Conservation (phyloP, 2,329 filamentous ascomycete genomes). For the Colletotrichum agaves region DNA sequence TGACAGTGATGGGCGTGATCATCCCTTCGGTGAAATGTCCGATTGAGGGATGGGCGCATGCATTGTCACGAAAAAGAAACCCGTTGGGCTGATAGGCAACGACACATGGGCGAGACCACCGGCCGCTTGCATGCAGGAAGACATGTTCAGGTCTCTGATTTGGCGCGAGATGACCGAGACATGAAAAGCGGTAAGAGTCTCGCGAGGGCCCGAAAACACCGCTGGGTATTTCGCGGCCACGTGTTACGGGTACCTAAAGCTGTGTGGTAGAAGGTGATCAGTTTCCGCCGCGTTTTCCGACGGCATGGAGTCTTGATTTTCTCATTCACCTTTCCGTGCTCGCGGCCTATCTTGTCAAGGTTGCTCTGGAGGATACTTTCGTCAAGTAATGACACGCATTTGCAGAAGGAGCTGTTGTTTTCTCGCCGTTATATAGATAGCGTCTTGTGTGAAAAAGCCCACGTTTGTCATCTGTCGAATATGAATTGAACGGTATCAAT, state of each 20-base stretch:
- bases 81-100: not conserved
- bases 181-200: not conserved
- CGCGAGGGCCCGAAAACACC: not conserved
- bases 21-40: not conserved
- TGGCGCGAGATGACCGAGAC: not conserved
- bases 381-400: no score
- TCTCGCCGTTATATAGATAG: no score
- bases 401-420: no score
- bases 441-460: no score
- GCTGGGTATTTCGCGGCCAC: not conserved
- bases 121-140: not conserved
- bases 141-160: not conserved
- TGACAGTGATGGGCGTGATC: constrained; percentile 3
- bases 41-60: constrained; percentile 7
- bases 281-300: not conserved
- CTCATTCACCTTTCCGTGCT: no score
- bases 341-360: no score
- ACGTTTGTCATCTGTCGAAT: no score
- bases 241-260: not conserved
- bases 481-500: no score
- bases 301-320: no score
- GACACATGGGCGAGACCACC: not conserved
- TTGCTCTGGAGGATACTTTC: no score
- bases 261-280: not conserved
- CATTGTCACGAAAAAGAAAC: constrained; percentile 24